Base-by-base conservation (phyloP, 202 grass and related monocot genomes). In the Eragrostis tef region DNA sequence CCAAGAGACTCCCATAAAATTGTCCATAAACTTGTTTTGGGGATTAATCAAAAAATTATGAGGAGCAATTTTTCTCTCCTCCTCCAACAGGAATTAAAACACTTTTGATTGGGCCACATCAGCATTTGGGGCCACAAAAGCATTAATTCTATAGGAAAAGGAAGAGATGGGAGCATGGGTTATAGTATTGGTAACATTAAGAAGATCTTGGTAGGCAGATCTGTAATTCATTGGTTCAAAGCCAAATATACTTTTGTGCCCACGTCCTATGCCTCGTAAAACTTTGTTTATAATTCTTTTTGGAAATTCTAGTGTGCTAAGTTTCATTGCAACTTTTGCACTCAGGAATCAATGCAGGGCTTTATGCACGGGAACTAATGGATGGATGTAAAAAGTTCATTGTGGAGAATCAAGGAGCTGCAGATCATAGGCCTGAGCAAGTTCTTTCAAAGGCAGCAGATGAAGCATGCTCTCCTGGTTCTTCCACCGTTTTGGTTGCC, bases 401-500 rank as follows among this genome's bases (percentile, higher is more conserved):
- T 60, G 69, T 11, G 10, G 74, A 87, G 78, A 84, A 70, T 65
- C 67, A 83, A 70, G 92, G 74, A 64, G 78, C 43, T 19, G 6
- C 57, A 20, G 88, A 80, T 77, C 65, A 83, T 82, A 79, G 66
- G 46, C 84, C 94, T 11, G 88, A 84, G 41, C 58, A 93, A 80
- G 68, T 98, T 64, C 89, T 98, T 68, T 70, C 81, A 10, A 86
- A 94, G 70, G 87, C 89, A 79, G 92, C 92, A 58, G 86, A 86
- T 26, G 86, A 91, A 81, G 86, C 92, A 79, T 50, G 17, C 21
- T 98, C 88, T 69, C 92, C 94, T 77, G 92, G 94, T 68, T 98
- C 94, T 59, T 94, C 92, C 16, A 98, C 90, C 80, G 82, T 98
- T 90, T 84, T 98, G 69, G 88, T 98, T 83, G 94, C 86, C 78